These are phyloP conservation scores for Ascocoryne sarcoides DNA, from an alignment of 2,329 filamentous ascomycete species.

Conservation along the genomic window DNA sequence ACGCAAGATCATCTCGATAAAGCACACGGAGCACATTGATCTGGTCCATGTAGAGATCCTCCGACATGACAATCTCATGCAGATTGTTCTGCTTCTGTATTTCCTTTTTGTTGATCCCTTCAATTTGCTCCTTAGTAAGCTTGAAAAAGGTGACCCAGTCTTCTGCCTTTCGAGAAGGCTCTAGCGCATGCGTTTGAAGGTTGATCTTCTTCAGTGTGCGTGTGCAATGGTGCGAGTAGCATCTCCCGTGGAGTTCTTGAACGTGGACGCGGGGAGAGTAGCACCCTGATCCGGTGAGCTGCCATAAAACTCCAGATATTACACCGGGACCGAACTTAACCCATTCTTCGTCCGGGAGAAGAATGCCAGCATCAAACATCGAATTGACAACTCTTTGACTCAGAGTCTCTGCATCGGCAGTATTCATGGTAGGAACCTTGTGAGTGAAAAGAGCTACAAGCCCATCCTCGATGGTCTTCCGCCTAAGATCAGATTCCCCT, in stretches of 20 bases:
- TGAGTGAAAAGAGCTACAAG: conserved; percentile 82
- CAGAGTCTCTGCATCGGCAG: conserved; percentile 86
- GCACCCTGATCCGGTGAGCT: conserved; percentile 84
- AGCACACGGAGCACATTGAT: conserved; percentile 77
- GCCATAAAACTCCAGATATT: conserved; percentile 85
- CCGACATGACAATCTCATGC: conserved; percentile 89
- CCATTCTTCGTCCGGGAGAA: conserved; percentile 93
- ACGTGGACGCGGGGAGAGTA: conserved; percentile 77
- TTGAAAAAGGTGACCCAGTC: conserved; percentile 91
- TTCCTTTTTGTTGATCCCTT: conserved; percentile 71
- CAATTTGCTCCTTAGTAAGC: conserved; percentile 67
- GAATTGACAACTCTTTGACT: conserved; percentile 67
- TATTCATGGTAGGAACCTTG: conserved; percentile 98
- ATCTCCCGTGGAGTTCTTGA: conserved; percentile 58
- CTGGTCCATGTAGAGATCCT: conserved; percentile 84
- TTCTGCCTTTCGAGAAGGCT: conserved; percentile 56
- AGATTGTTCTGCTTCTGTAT: conserved; percentile 87
- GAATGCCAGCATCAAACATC: conserved; percentile 70
- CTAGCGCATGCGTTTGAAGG: conserved; percentile 62
- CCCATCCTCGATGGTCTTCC: conserved; percentile 77
- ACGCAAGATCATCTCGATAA: conserved; percentile 72
- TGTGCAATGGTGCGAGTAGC: conserved; percentile 91
- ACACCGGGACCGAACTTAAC: conserved; percentile 77
- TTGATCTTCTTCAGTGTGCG: conserved; percentile 93
- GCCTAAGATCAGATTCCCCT: conserved; percentile 79